Base-by-base conservation (phyloP, 2,329 filamentous ascomycete genomes). In the Trichoderma brevicompactum region DNA sequence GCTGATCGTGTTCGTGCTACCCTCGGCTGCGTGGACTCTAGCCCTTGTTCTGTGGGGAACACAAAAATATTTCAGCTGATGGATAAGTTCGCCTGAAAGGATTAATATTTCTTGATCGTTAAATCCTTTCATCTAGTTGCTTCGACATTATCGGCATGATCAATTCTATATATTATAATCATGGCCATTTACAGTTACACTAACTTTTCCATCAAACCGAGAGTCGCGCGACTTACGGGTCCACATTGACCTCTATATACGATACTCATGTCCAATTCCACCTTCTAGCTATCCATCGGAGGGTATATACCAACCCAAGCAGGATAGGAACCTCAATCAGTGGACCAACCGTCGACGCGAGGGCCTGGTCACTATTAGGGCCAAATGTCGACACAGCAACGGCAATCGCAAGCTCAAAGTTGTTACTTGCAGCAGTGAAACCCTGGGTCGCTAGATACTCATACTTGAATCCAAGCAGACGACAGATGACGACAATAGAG, bases 401-500 rank as follows among this genome's bases (percentile, higher is more conserved):
- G 0, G 92, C 92, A 77, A 97, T 96, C 0, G 93, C 92, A 28
- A 97, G 80, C 79, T 97, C 93, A 72, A 97, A 97, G 74, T 97
- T 96, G 74, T 97, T 97, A 75, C 92, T 96, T 1, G 92, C 91
- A 0, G 92, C 94, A 0, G 92, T 96, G 72, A 96, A 95, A 73
- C 91, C 93, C 77, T 96, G 92, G 1, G 92, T 94, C 10, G 85
- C 83, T 1, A 85, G 84, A 1, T 93, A 75, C 41, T 83, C 83
- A 74, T 96, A 96, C 0, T 86, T 87, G 65, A 93, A 93, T 0
- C 92, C 90, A n/a, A 89, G 77, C n/a, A 81, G 83, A 54, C 83
- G 81, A 3, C 87, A 84, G 1, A 88, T 78, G 49, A 79, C 80
- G 1, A 95, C 79, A 0, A 92, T 95, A 2, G 81, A 71, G 54